phyloP scores from a whole-genome alignment of 2,329 filamentous ascomycete species.

The Pestalotiopsis sp. region DNA sequence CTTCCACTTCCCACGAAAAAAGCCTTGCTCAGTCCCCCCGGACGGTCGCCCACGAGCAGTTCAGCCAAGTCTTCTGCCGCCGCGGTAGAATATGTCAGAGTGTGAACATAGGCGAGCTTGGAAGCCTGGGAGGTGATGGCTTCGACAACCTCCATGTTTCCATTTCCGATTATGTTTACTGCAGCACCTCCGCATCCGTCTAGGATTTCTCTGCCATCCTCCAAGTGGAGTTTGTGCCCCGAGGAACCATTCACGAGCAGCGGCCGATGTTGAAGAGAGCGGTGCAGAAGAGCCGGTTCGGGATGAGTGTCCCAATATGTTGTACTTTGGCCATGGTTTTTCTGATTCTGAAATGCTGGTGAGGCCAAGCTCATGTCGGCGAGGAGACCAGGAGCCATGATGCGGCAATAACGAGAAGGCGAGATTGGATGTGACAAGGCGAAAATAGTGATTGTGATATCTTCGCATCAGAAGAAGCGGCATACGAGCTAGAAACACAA shows the following conservation, averaged over 20 bases:
- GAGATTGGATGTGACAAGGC: too few species aligned
- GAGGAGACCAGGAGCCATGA: too few species aligned
- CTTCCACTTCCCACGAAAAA: neutral
- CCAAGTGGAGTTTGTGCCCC: neutral
- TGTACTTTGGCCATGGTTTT: too few species aligned
- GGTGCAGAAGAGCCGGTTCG: neutral
- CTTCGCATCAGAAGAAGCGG: too few species aligned
- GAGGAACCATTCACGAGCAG: neutral
- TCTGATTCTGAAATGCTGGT: too few species aligned
- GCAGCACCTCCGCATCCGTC: constrained; percentile 76
- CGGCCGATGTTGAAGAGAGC: neutral
- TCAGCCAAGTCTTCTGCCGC: neutral
- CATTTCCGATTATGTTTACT: constrained; percentile 72
- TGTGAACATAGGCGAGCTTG: constrained; percentile 28
- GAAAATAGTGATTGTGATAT: too few species aligned
- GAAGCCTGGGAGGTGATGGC: constrained; percentile 58
- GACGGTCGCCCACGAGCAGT: neutral
- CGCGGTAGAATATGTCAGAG: neutral
- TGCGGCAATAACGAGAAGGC: too few species aligned
- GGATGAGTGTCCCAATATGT: too few species aligned
- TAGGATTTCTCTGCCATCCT: constrained; percentile 47
- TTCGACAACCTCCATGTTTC: constrained; percentile 58
- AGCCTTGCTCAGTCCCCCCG: neutral
- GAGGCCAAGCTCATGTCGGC: too few species aligned
- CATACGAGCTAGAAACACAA: too few species aligned